A percentile compares a stretch with the other conserved stretches of the same genome.
These are phyloP conservation scores for Pyrenula massariospora DNA, from an alignment of 495 filamentous ascomycete genomes.

Conservation along the genomic window DNA sequence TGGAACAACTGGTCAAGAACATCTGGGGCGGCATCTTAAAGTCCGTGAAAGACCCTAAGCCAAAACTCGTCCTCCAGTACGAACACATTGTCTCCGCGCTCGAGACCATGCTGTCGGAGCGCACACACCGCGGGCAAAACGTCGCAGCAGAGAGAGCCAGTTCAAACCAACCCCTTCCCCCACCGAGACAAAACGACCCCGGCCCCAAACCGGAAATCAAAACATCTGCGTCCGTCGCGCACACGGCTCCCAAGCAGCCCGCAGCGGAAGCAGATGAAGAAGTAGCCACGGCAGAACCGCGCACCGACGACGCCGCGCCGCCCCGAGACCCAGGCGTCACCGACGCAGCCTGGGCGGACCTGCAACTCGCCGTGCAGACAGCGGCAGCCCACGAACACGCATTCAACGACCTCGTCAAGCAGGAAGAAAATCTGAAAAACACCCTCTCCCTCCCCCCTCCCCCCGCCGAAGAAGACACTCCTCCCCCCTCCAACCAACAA, in stretches of 20 bases:
- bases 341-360: conserved; percentile 49
- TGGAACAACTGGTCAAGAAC: conserved; percentile 41
- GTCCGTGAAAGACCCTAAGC: conserved; percentile 3
- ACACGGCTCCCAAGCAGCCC: neutral
- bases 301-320: neutral
- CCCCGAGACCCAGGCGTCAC: conserved; percentile 43
- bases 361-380: conserved; percentile 34
- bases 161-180: conserved; percentile 1
- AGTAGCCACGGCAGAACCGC: neutral
- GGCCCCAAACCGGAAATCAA: no score
- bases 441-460: neutral
- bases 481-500: conserved; percentile 1
- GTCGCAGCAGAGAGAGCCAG: neutral
- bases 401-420: conserved; percentile 1
- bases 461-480: conserved; percentile 4
- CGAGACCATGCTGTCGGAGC: conserved; percentile 32
- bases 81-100: conserved; percentile 25
- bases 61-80: no score
- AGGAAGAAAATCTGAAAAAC: conserved; percentile 3
- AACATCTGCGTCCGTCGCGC: neutral
- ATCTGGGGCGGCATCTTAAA: conserved; percentile 35
- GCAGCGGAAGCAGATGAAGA: neutral
- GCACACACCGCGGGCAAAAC: conserved; percentile 12
- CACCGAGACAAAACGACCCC: no score
- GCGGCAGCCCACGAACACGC: conserved; percentile 13